Evolutionary conservation across 129 eudicot genomes (phyloP).

Genomic region (carrot (Daucus carota)): DNA sequence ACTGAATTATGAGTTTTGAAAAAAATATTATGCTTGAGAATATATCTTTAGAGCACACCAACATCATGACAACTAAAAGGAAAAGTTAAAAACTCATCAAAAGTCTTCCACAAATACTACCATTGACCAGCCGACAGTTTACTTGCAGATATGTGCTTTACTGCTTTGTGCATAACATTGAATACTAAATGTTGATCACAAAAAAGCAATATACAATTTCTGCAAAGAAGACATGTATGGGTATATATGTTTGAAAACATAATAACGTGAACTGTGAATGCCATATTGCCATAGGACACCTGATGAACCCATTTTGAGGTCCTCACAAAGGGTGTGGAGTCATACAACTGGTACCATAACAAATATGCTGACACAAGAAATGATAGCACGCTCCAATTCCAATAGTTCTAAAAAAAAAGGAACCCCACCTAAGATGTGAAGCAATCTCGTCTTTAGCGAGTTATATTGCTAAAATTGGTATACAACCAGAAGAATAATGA

Average conservation of each 20-base stretch:
- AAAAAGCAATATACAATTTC: background rate
- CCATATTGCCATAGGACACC: background rate
- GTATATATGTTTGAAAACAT: background rate
- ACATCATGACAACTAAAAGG: background rate
- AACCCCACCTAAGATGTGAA: background rate
- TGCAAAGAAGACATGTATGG: background rate
- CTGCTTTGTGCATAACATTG: background rate
- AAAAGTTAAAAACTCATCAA: background rate
- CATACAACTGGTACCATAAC: background rate
- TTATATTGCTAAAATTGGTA: background rate
- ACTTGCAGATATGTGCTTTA: background rate
- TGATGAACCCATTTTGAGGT: background rate
- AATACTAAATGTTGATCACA: background rate
- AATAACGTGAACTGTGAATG: background rate
- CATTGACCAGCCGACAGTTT: background rate
- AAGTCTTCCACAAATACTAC: background rate
- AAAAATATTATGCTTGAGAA: background rate
- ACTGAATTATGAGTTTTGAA: background rate
- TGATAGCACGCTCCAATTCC: background rate
- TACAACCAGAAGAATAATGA: background rate
- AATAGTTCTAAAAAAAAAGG: background rate
- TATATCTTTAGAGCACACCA: background rate
- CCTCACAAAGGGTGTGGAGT: background rate
- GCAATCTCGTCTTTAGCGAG: background rate
- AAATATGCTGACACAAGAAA: background rate